These are phyloP conservation scores for Salvia splendens DNA, from an alignment of 257 asterid genomes.

Conservation along the genomic window DNA sequence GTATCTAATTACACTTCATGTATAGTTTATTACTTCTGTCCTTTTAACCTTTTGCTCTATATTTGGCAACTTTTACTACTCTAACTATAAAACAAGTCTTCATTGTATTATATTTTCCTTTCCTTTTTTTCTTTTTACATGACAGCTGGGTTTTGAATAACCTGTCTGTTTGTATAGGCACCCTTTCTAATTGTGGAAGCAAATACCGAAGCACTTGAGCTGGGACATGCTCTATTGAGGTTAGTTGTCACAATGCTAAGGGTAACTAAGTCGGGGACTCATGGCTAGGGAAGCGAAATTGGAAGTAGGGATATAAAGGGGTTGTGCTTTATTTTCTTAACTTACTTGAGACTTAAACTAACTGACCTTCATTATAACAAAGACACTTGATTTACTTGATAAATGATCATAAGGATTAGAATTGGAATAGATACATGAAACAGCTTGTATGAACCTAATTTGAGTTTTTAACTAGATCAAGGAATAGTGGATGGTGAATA, in stretches of 20 bases:
- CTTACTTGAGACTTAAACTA: too few relatives aligned
- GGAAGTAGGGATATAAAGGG: too few relatives aligned
- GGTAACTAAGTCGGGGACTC: too few relatives aligned
- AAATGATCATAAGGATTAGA: too few relatives aligned
- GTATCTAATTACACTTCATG: constrained; percentile 36
- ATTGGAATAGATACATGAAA: too few relatives aligned
- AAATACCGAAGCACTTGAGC: constrained; percentile 66
- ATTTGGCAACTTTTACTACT: constrained; percentile 11
- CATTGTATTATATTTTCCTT: neutral
- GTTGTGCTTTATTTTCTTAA: too few relatives aligned
- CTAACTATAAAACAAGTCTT: neutral
- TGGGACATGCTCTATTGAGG: constrained; percentile 81
- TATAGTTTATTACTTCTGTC: constrained; percentile 16
- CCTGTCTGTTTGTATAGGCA: constrained; percentile 52
- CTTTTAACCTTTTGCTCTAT: constrained; percentile 14
- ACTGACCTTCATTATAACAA: too few relatives aligned
- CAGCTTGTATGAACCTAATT: too few relatives aligned
- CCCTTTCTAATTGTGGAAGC: constrained; percentile 74
- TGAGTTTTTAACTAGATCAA: too few relatives aligned
- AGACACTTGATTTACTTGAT: too few relatives aligned
- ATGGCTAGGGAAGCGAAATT: too few relatives aligned
- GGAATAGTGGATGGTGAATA: too few relatives aligned
- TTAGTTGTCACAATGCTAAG: constrained; percentile 19
- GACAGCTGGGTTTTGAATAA: constrained; percentile 13
- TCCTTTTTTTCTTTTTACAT: constrained; percentile 12